phyloP scores from a whole-genome alignment of 208 protist genomes.

The Leishmania major region DNA sequence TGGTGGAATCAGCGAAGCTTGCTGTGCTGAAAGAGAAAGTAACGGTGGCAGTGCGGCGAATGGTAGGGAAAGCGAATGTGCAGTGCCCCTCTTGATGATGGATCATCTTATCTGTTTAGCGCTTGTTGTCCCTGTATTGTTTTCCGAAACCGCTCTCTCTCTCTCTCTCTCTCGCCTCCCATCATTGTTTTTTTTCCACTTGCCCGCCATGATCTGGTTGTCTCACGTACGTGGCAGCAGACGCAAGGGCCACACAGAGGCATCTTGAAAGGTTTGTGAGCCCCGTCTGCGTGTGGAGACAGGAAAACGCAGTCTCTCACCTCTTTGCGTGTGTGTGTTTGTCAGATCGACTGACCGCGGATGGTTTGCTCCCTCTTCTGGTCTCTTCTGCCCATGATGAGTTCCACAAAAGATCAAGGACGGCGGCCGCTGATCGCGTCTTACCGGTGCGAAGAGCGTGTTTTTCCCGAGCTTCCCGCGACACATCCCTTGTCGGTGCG shows the following conservation, averaged over 20 bases:
- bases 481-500: slow-evolving; percentile 20
- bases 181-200: background rate
- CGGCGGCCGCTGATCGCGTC: background rate
- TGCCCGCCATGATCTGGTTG: background rate
- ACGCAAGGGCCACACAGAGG: background rate
- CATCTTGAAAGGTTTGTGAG: background rate
- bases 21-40: background rate
- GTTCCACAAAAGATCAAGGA: background rate
- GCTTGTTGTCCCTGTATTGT: background rate
- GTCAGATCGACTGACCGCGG: background rate
- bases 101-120: background rate
- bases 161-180: background rate
- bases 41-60: background rate
- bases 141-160: background rate
- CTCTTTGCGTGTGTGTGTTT: background rate
- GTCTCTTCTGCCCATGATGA: slow-evolving; percentile 2
- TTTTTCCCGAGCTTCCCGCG: slow-evolving; percentile 53
- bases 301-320: background rate
- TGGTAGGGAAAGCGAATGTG: background rate
- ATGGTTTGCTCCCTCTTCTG: background rate
- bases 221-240: background rate
- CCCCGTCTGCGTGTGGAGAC: background rate
- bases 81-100: background rate
- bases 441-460: slow-evolving; percentile 31
- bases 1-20: background rate